Conservation (phyloP, 805 yeast species). For the Pichia manshurica region DNA sequence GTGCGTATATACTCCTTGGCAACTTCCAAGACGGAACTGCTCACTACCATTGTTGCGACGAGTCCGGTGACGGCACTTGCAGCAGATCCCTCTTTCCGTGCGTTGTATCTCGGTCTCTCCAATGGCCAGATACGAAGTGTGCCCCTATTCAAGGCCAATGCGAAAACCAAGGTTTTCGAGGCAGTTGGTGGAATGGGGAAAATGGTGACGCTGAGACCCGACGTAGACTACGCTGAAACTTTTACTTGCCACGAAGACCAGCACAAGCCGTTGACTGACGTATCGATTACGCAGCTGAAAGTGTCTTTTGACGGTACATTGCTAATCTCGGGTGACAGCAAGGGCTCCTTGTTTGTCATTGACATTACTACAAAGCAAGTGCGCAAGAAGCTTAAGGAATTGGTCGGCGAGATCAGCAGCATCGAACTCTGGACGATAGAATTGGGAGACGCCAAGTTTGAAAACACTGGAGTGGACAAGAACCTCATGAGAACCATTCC, state of each 20-base stretch:
- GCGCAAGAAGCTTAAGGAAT: slow-evolving; percentile 44
- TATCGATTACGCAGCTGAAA: slow-evolving; percentile 45
- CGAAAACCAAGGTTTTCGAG: slow-evolving; percentile 38
- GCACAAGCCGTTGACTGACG: slow-evolving; percentile 21
- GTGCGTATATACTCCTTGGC: slow-evolving; percentile 60
- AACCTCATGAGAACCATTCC: slow-evolving; percentile 45
- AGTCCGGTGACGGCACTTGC: slow-evolving; percentile 51
- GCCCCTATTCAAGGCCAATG: slow-evolving; percentile 40
- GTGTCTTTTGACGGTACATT: slow-evolving; percentile 71
- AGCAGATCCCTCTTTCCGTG: slow-evolving; percentile 75
- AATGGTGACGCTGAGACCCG: slow-evolving; percentile 46
- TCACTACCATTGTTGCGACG: slow-evolving; percentile 70
- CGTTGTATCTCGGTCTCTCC: slow-evolving; percentile 60
- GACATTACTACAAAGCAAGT: slow-evolving; percentile 71
- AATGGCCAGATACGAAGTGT: slow-evolving; percentile 58
- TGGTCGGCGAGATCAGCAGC: slow-evolving; percentile 25
- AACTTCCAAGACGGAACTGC: slow-evolving; percentile 33
- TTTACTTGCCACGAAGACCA: slow-evolving; percentile 45
- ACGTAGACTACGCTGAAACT: slow-evolving; percentile 43
- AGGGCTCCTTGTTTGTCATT: slow-evolving; percentile 61
- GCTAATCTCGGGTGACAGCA: slow-evolving; percentile 65
- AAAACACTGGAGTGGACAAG: slow-evolving; percentile 29
- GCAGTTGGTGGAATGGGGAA: slow-evolving; percentile 55
- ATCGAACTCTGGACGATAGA: slow-evolving; percentile 20
- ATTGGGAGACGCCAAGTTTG: slow-evolving; percentile 15